These are phyloP conservation scores for Discostella stelligera DNA, from an alignment of 352 stramenopile genomes.

Conservation along the genomic window DNA sequence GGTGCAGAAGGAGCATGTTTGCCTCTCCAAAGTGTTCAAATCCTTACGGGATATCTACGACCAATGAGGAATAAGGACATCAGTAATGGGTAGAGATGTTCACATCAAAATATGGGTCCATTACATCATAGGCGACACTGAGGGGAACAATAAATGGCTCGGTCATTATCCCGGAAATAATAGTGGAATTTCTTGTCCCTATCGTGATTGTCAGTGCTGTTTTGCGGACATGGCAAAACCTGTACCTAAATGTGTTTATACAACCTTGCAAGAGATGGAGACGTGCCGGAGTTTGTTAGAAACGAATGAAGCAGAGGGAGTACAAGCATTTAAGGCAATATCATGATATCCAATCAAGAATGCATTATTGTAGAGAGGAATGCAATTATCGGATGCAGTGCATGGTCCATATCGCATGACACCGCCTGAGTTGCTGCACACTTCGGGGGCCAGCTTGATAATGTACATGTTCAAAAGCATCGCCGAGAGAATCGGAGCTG, in stretches of 20 bases:
- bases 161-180: slow-evolving; percentile 21
- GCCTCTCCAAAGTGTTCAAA: not conserved
- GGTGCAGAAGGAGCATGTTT: slow-evolving; percentile 3
- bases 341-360: slow-evolving; percentile 3
- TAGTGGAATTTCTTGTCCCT: slow-evolving; percentile 4
- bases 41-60: slow-evolving; percentile 1
- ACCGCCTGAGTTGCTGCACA: too few relatives aligned
- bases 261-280: not conserved
- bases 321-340: slow-evolving; percentile 3
- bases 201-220: slow-evolving; percentile 26
- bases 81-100: slow-evolving; percentile 5
- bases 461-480: slow-evolving; percentile 12
- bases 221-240: slow-evolving; percentile 14
- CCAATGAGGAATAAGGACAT: not conserved
- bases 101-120: slow-evolving; percentile 24
- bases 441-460: slow-evolving; percentile 4
- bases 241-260: slow-evolving; percentile 11
- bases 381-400: slow-evolving; percentile 16
- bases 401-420: slow-evolving; percentile 3
- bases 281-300: slow-evolving; percentile 1
- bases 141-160: slow-evolving; percentile 3
- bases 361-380: not conserved
- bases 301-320: not conserved
- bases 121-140: too few relatives aligned
- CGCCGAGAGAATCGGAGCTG: not conserved